Conservation (phyloP, 2,329 filamentous ascomycete genomes). For the Colletotrichum falcatum region DNA sequence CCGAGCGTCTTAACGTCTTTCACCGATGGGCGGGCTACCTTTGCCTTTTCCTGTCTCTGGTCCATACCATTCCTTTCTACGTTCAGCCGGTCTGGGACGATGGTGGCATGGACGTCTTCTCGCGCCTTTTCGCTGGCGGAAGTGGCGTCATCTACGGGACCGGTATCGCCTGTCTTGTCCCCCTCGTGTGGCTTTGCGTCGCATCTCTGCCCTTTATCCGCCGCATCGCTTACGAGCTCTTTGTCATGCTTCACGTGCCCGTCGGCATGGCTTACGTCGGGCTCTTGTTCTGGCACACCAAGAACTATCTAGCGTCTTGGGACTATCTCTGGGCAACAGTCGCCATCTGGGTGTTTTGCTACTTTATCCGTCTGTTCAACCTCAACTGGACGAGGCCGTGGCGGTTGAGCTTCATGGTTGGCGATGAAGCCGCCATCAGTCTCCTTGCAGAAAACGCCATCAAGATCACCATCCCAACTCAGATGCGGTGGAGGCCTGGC, state of each 20-base stretch:
- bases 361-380: slow-evolving; percentile 81
- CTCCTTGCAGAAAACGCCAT: slow-evolving; percentile 94
- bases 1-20: slow-evolving; percentile 91
- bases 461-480: slow-evolving; percentile 93
- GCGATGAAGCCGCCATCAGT: slow-evolving; percentile 90
- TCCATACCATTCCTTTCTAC: slow-evolving; percentile 92
- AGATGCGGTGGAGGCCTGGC: slow-evolving; percentile 91
- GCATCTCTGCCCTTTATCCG: slow-evolving; percentile 86
- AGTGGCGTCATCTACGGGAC: slow-evolving; percentile 85
- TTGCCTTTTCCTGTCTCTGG: slow-evolving; percentile 82
- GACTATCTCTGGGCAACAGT: slow-evolving; percentile 86
- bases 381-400: slow-evolving; percentile 91
- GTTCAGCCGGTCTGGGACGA: slow-evolving; percentile 89
- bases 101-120: slow-evolving; percentile 77
- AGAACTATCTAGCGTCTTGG: slow-evolving; percentile 93
- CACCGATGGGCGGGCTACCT: slow-evolving; percentile 94
- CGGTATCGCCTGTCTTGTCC: slow-evolving; percentile 84
- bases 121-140: slow-evolving; percentile 73
- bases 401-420: slow-evolving; percentile 83
- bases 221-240: slow-evolving; percentile 84
- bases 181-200: slow-evolving; percentile 84
- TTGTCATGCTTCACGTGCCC: slow-evolving; percentile 84
- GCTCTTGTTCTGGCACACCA: slow-evolving; percentile 94
- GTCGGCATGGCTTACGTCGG: slow-evolving; percentile 84
- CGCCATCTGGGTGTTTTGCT: slow-evolving; percentile 82